A percentile compares a stretch with the other conserved stretches of the same genome.
phyloP scores from a whole-genome alignment of 1,139 yeast genomes.

The Taphrina populina region DNA sequence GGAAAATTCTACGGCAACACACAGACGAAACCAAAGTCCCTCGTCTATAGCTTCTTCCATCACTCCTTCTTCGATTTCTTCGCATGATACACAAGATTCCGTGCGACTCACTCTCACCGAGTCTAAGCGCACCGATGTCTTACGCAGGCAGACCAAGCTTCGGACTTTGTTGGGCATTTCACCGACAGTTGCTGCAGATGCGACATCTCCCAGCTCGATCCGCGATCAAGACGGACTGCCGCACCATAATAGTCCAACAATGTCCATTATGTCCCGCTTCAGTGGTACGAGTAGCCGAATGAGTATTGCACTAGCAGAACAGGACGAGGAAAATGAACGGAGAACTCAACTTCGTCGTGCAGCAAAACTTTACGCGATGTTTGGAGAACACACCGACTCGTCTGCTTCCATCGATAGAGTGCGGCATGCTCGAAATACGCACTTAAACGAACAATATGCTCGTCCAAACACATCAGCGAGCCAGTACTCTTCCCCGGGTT shows the following conservation, averaged over 20 bases:
- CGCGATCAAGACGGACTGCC: too few relatives aligned
- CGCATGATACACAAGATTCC: neutral
- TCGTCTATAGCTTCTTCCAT: neutral
- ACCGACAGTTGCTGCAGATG: neutral
- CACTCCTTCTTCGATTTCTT: neutral
- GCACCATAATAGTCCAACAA: conserved; percentile 12
- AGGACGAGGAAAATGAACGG: conserved; percentile 18
- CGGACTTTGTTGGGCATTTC: conserved; percentile 4
- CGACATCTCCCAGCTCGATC: neutral
- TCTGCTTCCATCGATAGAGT: too few relatives aligned
- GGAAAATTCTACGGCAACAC: neutral
- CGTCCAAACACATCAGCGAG: conserved; percentile 16
- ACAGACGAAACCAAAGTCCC: neutral
- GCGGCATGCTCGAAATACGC: too few relatives aligned
- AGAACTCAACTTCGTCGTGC: conserved; percentile 26
- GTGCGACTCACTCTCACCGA: neutral
- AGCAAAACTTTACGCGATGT: conserved; percentile 31
- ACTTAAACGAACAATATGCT: neutral
- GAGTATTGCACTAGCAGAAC: conserved; percentile 9
- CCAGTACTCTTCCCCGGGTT: conserved; percentile 1
- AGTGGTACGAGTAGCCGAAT: conserved; percentile 13
- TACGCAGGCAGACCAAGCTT: conserved; percentile 13
- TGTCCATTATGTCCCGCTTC: neutral
- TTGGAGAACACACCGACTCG: conserved; percentile 26
- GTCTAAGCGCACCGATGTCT: conserved; percentile 7